Evolutionary conservation across 108 stramenopile species (phyloP), one percentile per base, ranked within the genome.

Genomic region (Schizochytrium sp.): DNA sequence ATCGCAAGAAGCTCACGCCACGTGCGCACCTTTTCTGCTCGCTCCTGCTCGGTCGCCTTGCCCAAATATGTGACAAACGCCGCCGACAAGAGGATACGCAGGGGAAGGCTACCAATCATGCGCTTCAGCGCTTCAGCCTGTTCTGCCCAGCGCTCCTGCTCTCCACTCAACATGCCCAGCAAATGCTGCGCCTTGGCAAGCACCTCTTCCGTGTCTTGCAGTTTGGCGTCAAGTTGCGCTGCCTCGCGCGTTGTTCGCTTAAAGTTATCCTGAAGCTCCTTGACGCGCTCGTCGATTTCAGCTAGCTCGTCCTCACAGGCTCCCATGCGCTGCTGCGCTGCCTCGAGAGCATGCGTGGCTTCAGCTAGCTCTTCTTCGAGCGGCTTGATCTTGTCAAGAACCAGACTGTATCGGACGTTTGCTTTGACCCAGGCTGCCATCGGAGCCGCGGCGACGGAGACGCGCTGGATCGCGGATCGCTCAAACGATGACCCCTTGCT

Each of bases 391-490:
- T 92, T 93, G 60, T 94, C 92, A 41, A 95, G 90, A 14, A 94
- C 93, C 12, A 91, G 76, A 29, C 89, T 89, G 87, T 93, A 95
- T 83, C 93, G 60, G 51, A 94, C 83, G 88, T 93, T 94, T 34
- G 94, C 94, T 69, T 94, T 93, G 44, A 94, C 93, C 94, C 94
- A 95, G 10, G 90, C 72, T 3, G 94, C 94, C 21, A 95, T 60
- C 5, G 94, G 94, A 16, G 93, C 94, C 4, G 93, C 94, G 4
- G 94, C 94, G 12, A 93, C 91, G 34, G 89, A 90, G 58, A 93
- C 93, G 5, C 94, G 91, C 44, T 93, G 76, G 48, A 94, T 94
- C 23, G 87, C 92, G 16, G 92, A 90, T 5, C 90, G 71, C 57
- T 95, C 94, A 59, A 95, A 95, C 57, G 88, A 90, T 5, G 60